These are phyloP conservation scores for Leucocoprinus sp. DNA, from an alignment of 768 basidiomycete species.

Conservation along the genomic window DNA sequence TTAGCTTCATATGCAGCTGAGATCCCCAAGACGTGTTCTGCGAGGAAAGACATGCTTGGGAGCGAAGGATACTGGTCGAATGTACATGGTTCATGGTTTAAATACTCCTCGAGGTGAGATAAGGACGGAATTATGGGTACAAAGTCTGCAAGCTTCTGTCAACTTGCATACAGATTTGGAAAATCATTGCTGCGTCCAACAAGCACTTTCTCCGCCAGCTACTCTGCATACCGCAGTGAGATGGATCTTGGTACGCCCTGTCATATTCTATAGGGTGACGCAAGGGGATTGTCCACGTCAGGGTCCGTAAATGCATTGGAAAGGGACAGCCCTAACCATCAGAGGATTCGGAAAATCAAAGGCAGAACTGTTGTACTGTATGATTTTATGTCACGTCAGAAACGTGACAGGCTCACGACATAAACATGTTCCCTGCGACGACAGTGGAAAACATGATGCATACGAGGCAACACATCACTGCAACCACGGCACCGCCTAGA, in stretches of 20 bases:
- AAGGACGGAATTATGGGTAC: slow-evolving; percentile 1
- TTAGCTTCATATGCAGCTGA: slow-evolving; percentile 1
- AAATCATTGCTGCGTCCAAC: slow-evolving; percentile 1
- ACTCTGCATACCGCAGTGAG: slow-evolving; percentile 6
- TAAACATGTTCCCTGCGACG: not conserved
- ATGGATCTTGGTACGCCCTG: slow-evolving; percentile 3
- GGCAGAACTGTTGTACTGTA: slow-evolving; percentile 1
- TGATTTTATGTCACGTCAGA: not conserved
- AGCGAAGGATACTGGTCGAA: not conserved
- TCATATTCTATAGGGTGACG: not conserved
- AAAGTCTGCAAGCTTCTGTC: slow-evolving; percentile 5
- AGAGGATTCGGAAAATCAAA: slow-evolving; percentile 7
- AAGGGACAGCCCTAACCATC: slow-evolving; percentile 8
- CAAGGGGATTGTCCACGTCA: slow-evolving; percentile 9
- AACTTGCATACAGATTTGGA: slow-evolving; percentile 8
- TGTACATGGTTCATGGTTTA: not conserved
- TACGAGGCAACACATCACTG: too few species aligned
- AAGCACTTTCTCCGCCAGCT: slow-evolving; percentile 8
- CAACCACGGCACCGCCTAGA: too few species aligned
- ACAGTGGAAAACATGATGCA: not conserved
- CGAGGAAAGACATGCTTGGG: slow-evolving; percentile 8
- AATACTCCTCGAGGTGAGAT: slow-evolving; percentile 7
- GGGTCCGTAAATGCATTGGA: slow-evolving; percentile 6
- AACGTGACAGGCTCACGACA: not conserved
- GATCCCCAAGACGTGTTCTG: not conserved